These are phyloP conservation scores for Papiliotrema terrestris DNA, from an alignment of 1,284 basidiomycete species.

Conservation along the genomic window DNA sequence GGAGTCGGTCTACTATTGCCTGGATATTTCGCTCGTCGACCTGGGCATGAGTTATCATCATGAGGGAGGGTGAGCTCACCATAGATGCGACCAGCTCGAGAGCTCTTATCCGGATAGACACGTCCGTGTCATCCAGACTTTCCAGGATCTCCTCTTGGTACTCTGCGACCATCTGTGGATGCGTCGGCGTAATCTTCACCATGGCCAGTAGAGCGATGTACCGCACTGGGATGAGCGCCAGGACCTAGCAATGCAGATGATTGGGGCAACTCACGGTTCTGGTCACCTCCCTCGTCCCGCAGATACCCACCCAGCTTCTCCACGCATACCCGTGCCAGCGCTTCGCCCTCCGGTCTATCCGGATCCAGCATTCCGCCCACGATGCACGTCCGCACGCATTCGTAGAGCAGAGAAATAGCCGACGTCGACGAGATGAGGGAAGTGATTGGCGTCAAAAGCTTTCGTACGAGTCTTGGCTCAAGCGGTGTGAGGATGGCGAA, in stretches of 20 bases:
- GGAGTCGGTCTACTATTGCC: slow-evolving; percentile 79
- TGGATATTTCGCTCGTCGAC: slow-evolving; percentile 78
- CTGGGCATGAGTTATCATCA: slow-evolving; percentile 49
- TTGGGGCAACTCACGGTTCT: slow-evolving; percentile 74
- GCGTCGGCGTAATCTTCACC: slow-evolving; percentile 90
- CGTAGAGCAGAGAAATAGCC: slow-evolving; percentile 93
- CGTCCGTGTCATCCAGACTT: slow-evolving; percentile 87
- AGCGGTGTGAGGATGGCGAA: slow-evolving; percentile 86
- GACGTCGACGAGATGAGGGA: slow-evolving; percentile 93
- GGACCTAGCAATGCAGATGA: no score
- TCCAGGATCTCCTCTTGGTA: slow-evolving; percentile 89
- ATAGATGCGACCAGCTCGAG: slow-evolving; percentile 91
- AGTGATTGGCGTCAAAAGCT: slow-evolving; percentile 87
- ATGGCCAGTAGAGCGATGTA: slow-evolving; percentile 94
- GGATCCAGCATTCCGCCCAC: slow-evolving; percentile 93
- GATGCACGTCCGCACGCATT: slow-evolving; percentile 97
- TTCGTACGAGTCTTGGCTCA: slow-evolving; percentile 89
- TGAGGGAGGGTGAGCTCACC: slow-evolving; percentile 53
- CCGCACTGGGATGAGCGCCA: slow-evolving; percentile 67
- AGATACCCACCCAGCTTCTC: slow-evolving; percentile 91
- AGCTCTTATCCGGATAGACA: slow-evolving; percentile 91
- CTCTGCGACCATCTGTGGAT: slow-evolving; percentile 84
- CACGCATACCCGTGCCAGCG: slow-evolving; percentile 81
- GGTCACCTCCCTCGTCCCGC: slow-evolving; percentile 73
- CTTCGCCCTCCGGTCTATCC: slow-evolving; percentile 61